Evolutionary conservation across 371 early-diverging fungal species (phyloP).

Genomic region (Mortierella sp.): DNA sequence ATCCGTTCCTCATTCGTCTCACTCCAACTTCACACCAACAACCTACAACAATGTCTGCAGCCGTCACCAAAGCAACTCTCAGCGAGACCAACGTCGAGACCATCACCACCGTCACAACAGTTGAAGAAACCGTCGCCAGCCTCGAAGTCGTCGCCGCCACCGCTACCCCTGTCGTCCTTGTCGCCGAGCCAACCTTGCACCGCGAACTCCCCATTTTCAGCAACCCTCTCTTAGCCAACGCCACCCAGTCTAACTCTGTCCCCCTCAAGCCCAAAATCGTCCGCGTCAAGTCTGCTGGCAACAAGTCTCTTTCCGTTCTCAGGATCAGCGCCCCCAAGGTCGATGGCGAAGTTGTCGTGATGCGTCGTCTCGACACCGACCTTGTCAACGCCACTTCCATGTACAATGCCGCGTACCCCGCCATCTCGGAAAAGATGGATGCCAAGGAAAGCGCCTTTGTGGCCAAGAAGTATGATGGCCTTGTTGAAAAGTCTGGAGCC

Average conservation of each 20-base stretch:
- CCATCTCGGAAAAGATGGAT: conserved; percentile 55
- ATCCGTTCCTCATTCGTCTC: background rate
- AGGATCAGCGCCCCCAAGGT: conserved; percentile 57
- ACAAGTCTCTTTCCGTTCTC: conserved; percentile 40
- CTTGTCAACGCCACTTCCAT: conserved; percentile 54
- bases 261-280: conserved; percentile 51
- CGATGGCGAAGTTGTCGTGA: conserved; percentile 54
- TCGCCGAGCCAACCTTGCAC: conserved; percentile 15
- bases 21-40: conserved; percentile 9
- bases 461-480: conserved; percentile 39
- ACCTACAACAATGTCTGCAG: conserved; percentile 30
- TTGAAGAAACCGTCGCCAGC: conserved; percentile 35
- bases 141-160: conserved; percentile 26
- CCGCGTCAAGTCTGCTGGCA: conserved; percentile 50
- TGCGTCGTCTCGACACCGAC: conserved; percentile 52
- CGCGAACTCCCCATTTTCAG: conserved; percentile 57
- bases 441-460: conserved; percentile 44
- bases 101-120: conserved; percentile 31
- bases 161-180: background rate
- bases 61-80: conserved; percentile 26
- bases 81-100: conserved; percentile 38
- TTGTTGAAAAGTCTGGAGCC: conserved; percentile 40
- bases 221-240: conserved; percentile 54
- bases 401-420: conserved; percentile 58
- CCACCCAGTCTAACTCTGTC: conserved; percentile 51